A percentile compares a stretch with the other conserved stretches of the same genome.
phyloP scores from a whole-genome alignment of 257 asterid species.

The Nicotiana sylvestris region DNA sequence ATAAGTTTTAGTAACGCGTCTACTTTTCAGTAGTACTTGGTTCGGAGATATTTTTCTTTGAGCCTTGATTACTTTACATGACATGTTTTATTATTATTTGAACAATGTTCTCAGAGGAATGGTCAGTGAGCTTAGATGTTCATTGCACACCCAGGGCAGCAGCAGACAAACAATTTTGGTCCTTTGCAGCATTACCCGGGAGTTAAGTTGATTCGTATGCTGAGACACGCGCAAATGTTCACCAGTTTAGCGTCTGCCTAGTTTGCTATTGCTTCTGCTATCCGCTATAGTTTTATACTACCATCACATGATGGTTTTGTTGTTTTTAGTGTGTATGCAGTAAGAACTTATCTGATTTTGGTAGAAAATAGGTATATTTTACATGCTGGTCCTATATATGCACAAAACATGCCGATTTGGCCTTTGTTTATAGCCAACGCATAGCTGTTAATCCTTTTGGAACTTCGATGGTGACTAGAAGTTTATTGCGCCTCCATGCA shows the following conservation, averaged over 20 bases:
- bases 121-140: neutral
- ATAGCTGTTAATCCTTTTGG: neutral
- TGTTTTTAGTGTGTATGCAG: neutral
- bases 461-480: neutral
- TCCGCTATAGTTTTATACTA: neutral
- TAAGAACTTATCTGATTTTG: neutral
- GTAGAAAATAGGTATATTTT: neutral
- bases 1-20: neutral
- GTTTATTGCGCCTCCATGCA: neutral
- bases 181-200: neutral
- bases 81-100: neutral
- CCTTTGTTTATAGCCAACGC: neutral
- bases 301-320: neutral
- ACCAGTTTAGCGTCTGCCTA: neutral
- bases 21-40: neutral
- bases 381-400: neutral
- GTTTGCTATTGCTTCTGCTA: slow-evolving; percentile 3
- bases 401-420: neutral
- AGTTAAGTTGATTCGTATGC: neutral
- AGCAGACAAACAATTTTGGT: slow-evolving; percentile 1
- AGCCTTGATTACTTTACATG: neutral
- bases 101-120: neutral
- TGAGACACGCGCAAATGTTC: neutral
- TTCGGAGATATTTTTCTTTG: neutral
- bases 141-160: neutral